Evolutionary conservation across 192 early-diverging fungal species (phyloP).

Genomic region (Linnemannia elongata): DNA sequence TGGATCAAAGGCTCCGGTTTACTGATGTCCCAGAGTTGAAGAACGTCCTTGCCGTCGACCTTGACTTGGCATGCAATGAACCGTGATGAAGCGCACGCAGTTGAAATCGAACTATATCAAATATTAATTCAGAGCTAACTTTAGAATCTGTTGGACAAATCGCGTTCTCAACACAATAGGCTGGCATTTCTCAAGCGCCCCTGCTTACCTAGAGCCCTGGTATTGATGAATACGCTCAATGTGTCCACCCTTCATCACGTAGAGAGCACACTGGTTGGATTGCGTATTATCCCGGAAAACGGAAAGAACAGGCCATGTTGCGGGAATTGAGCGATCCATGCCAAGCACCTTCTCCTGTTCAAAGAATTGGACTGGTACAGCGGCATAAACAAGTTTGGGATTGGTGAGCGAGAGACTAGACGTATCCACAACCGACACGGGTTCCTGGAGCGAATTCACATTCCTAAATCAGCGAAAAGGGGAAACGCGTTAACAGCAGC

Average conservation of each 20-base stretch:
- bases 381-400: slow-evolving; percentile 13
- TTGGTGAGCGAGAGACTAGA: neutral
- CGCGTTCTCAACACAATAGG: neutral
- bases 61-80: slow-evolving; percentile 24
- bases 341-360: slow-evolving; percentile 2
- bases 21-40: slow-evolving; percentile 24
- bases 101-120: slow-evolving; percentile 1
- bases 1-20: slow-evolving; percentile 8
- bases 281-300: slow-evolving; percentile 9
- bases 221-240: slow-evolving; percentile 34
- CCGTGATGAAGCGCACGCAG: slow-evolving; percentile 14
- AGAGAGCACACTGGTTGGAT: slow-evolving; percentile 19
- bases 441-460: neutral
- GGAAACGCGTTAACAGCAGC: neutral
- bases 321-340: neutral
- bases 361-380: slow-evolving; percentile 22
- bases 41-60: neutral
- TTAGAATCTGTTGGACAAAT: too few species aligned
- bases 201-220: slow-evolving; percentile 14
- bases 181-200: neutral
- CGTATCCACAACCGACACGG: neutral
- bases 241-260: slow-evolving; percentile 14
- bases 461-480: slow-evolving; percentile 2
- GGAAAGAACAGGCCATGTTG: slow-evolving; percentile 22
- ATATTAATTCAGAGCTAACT: neutral